Evolutionary conservation across 1,284 basidiomycete species (phyloP).

Genomic region (Irpex lacteus): DNA sequence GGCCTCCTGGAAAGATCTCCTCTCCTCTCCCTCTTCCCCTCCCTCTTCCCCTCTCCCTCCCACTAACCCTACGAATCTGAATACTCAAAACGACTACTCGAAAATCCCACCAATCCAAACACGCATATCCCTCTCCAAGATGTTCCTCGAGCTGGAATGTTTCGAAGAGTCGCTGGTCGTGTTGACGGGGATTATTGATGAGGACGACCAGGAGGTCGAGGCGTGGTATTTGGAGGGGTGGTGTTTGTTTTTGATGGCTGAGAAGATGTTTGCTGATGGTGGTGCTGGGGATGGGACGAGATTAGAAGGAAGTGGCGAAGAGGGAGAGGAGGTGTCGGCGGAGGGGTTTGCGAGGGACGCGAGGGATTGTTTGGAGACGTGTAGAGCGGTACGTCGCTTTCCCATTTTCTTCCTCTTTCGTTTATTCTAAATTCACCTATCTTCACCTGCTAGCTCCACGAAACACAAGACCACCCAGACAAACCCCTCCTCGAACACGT

Average conservation of each 20-base stretch:
- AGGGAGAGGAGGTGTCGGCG: constrained; percentile 61
- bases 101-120: constrained; percentile 74
- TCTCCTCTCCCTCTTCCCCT: too few relatives aligned
- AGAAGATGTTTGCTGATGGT: constrained; percentile 32
- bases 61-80: background rate
- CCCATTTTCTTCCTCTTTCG: too few relatives aligned
- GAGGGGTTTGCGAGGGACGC: constrained; percentile 82
- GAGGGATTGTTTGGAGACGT: constrained; percentile 81
- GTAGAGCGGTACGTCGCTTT: constrained; percentile 68
- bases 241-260: constrained; percentile 83
- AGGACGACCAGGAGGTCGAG: constrained; percentile 87
- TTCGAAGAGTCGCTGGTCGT: constrained; percentile 74
- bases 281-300: too few relatives aligned
- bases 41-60: background rate
- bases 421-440: too few relatives aligned
- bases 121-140: constrained; percentile 74
- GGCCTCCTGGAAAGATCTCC: constrained; percentile 68
- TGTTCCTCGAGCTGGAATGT: constrained; percentile 80
- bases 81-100: constrained; percentile 52
- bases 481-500: constrained; percentile 78
- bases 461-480: constrained; percentile 73
- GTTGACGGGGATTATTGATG: constrained; percentile 75
- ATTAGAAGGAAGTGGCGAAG: constrained; percentile 27
- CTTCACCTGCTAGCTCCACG: constrained; percentile 54
- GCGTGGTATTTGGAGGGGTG: constrained; percentile 96